Percentiles rank a stretch among this genome's conserved stretches.
phyloP scores from a whole-genome alignment of 2,329 filamentous ascomycete genomes.

The Diaporthe amygdali region DNA sequence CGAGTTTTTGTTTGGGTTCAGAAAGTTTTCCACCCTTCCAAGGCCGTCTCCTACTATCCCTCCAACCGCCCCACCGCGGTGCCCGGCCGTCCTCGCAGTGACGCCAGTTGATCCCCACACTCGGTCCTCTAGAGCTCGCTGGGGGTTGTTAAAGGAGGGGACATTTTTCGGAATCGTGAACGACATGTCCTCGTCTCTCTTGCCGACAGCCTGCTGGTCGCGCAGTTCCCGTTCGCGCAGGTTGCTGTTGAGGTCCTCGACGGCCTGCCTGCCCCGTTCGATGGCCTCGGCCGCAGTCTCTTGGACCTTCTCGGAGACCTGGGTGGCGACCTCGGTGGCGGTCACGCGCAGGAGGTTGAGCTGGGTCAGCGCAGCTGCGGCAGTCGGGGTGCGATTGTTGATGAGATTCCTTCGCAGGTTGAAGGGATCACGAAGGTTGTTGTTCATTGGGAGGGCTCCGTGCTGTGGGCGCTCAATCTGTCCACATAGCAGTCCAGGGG shows the following conservation, averaged over 20 bases:
- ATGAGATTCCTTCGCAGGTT: conserved; percentile 45
- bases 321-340: conserved; percentile 48
- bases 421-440: conserved; percentile 28
- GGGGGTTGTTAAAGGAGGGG: conserved; percentile 70
- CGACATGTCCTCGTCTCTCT: conserved; percentile 54
- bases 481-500: conserved; percentile 21
- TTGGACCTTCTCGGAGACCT: conserved; percentile 34
- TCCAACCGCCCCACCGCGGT: conserved; percentile 30
- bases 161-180: conserved; percentile 73
- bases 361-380: conserved; percentile 30
- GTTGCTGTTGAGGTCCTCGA: conserved; percentile 40
- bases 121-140: conserved; percentile 69
- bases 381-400: conserved; percentile 45
- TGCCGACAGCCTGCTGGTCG: conserved; percentile 35
- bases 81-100: conserved; percentile 43
- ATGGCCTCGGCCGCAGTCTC: conserved; percentile 53
- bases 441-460: conserved; percentile 25
- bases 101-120: conserved; percentile 64
- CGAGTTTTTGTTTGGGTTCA: conserved; percentile 59
- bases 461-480: conserved; percentile 20
- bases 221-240: conserved; percentile 25
- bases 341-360: conserved; percentile 54
- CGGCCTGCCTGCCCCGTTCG: conserved; percentile 53
- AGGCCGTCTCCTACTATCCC: conserved; percentile 59
- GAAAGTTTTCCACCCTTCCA: conserved; percentile 67